Percentiles rank a stretch among this genome's conserved stretches.
These are phyloP conservation scores for Rhododendron ferrugineum DNA, from an alignment of 148 eudicot species.

Conservation along the genomic window DNA sequence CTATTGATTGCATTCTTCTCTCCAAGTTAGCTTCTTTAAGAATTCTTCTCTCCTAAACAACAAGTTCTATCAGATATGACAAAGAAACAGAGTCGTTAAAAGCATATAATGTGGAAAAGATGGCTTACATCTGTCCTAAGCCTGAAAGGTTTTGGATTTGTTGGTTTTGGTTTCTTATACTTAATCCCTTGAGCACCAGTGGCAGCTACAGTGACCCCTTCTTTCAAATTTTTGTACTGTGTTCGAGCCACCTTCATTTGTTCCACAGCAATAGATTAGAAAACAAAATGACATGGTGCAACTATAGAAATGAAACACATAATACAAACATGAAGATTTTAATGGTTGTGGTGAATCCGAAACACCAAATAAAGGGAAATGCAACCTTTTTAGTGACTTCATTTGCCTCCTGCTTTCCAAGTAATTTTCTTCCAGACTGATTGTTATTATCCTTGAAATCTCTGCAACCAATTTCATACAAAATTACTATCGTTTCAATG, in stretches of 20 bases:
- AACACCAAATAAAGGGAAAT: neutral
- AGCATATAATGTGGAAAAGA: neutral
- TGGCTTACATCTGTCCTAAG: constrained; percentile 80
- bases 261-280: neutral
- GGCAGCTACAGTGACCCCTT: constrained; percentile 21
- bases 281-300: neutral
- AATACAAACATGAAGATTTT: neutral
- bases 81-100: neutral
- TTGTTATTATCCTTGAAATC: constrained; percentile 15
- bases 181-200: constrained; percentile 37
- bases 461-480: constrained; percentile 24
- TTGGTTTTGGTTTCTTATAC: constrained; percentile 66
- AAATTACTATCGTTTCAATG: neutral
- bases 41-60: constrained; percentile 77
- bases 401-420: constrained; percentile 22
- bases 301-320: neutral
- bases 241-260: constrained; percentile 27
- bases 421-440: constrained; percentile 24
- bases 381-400: constrained; percentile 38
- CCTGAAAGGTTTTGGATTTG: constrained; percentile 86
- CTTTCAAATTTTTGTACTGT: constrained; percentile 37
- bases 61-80: neutral
- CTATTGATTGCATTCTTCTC: constrained; percentile 33
- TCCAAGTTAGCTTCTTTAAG: constrained; percentile 78
- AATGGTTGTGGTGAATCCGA: neutral